These are phyloP conservation scores for Colletotrichum sp. DNA, from an alignment of 2,329 filamentous ascomycete genomes.

Conservation along the genomic window DNA sequence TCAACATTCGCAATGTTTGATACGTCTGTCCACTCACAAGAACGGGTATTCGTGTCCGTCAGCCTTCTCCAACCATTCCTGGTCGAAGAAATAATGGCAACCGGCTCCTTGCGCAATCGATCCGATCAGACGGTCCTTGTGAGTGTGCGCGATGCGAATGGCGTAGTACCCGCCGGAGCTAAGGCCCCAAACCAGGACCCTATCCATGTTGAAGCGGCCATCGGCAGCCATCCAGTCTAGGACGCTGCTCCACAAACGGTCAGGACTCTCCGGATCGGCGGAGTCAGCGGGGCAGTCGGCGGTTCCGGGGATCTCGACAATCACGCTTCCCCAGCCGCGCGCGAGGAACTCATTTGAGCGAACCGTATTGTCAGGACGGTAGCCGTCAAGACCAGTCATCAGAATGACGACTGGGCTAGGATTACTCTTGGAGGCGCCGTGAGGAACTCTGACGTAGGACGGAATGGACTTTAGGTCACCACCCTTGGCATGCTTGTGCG, in stretches of 20 bases:
- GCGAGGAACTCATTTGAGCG: constrained; percentile 65
- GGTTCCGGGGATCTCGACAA: constrained; percentile 55
- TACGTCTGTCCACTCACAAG: constrained; percentile 35
- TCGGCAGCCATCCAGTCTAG: constrained; percentile 62
- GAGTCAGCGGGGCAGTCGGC: constrained; percentile 71
- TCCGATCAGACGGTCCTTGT: constrained; percentile 57
- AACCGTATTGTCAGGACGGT: constrained; percentile 66
- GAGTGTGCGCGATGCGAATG: constrained; percentile 71
- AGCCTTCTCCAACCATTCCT: constrained; percentile 61
- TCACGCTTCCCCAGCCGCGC: constrained; percentile 67
- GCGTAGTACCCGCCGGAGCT: constrained; percentile 73
- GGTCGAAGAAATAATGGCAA: constrained; percentile 58
- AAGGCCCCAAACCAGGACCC: constrained; percentile 68
- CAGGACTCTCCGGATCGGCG: constrained; percentile 61
- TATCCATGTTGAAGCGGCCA: constrained; percentile 58
- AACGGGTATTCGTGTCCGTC: constrained; percentile 74
- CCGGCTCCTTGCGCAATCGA: constrained; percentile 64
- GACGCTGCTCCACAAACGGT: constrained; percentile 67
- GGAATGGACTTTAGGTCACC: constrained; percentile 63
- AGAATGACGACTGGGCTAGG: constrained; percentile 56
- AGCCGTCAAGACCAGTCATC: constrained; percentile 67
- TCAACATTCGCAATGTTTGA: neutral
- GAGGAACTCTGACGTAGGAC: constrained; percentile 68
- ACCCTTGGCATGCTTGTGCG: constrained; percentile 55
- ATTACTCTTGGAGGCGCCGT: constrained; percentile 6